Evolutionary conservation across 2,329 filamentous ascomycete genomes (phyloP), one percentile per base, ranked within the genome.

Genomic region (Exophiala spinifera): DNA sequence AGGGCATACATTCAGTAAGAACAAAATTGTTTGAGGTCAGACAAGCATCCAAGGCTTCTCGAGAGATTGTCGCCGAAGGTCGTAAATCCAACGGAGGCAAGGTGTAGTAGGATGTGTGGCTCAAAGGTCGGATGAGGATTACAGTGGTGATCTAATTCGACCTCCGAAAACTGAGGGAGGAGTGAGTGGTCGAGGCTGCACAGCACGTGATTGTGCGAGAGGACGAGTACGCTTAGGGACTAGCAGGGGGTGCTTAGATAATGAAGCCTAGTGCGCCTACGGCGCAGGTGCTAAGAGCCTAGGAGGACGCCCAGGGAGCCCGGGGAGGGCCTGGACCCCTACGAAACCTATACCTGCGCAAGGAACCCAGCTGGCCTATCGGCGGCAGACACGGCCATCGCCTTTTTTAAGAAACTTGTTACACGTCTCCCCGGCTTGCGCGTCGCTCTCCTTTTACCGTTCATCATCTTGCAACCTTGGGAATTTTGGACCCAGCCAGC

Each of bases 1-100:
- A 54, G 54, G 40, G 49, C 57, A 60, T 60, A 54, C 59, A 31
- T 53, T 59, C 52, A 43, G 55, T 51, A 54, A 53, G 28, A 31
- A 10, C 28, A 31, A 31, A 31, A 31, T 31, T 31, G 7, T 6
- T 31, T 10, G 28, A 10, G 8, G 7, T 8, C 28, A 31, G 28
- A 31, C 6, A 31, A 31, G 28, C 28, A 11, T 8, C 28, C 4
- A 10, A 11, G 28, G 6, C 28, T 31, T 10, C 28, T 31, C 11
- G 28, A 39, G 14, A 21, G n/a, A 23, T n/a, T 28, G n/a, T 3
- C 19, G 42, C n/a, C 3, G 42, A 28, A 23, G n/a, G 21, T 21
- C 7, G 20, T 25, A 28, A 15, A 44, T 10, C 28, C 28, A 31
- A 31, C n/a, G 15, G 10, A 44, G 42, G 5, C 10, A 14, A n/a